Base-by-base conservation (phyloP, 306 rosid species). In the Trifolium subterraneum region DNA sequence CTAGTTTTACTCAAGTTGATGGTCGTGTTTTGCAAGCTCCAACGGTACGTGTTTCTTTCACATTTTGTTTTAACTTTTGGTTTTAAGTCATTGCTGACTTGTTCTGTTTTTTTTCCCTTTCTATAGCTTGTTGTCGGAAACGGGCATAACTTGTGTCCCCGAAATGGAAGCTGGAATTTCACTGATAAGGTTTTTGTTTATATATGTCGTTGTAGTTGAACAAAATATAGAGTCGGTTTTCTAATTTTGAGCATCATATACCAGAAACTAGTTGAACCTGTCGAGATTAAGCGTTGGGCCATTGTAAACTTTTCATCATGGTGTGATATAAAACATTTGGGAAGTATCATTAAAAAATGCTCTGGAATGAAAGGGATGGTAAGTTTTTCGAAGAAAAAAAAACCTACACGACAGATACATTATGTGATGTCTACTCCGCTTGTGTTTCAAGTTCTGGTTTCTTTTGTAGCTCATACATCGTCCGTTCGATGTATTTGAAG, bases 251-350 rank as follows among this genome's bases (percentile, higher is more conserved):
- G 12, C 42, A 8, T 62, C 20, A 61, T 69, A 9, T 72, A 51
- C 52, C 76, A 84, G 85, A 19, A 23, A 45, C 75, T 86, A 22
- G 55, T 64, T 73, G 7, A 63, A 5, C 88, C 90, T 20, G 70
- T 81, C 72, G 36, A 9, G 19, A 68, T 82, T 65, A 19, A 52
- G 14, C 79, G 44, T 23, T 87, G 90, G 88, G 83, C 78, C 9
- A 27, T 87, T 31, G 88, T 77, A n/a, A 84, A 79, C 82, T 86
- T 86, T 79, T 79, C 88, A 10, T 58, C 72, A n/a, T 50, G 72
- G 10, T 78, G 80, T 67, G 68, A 83, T 25, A 39, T n/a, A 8
- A 5, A 2, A 5, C 1, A 0, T 1, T 48, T 74, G n/a, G 15
- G 13, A 0, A 22, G 1, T 8, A 25, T 19, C 9, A 27, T 86